Conservation (phyloP, 768 basidiomycete genomes). For the Phlebiopsis flavidoalba region DNA sequence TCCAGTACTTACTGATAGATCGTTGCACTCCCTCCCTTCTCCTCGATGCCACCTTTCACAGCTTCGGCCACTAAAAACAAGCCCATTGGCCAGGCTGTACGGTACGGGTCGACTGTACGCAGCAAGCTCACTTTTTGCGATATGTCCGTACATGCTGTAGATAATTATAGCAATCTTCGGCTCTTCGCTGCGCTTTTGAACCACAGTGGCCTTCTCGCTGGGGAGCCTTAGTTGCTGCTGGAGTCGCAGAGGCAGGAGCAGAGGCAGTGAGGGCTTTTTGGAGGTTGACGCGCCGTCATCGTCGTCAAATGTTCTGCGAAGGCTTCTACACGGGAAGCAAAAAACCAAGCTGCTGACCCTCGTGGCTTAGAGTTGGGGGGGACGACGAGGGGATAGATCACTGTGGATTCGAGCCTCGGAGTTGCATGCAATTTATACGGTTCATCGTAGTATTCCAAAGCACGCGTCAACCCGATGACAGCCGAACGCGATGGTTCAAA, state of each 20-base stretch:
- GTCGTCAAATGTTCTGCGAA: conserved; percentile 4
- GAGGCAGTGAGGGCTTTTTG: not conserved
- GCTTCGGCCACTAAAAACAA: conserved; percentile 52
- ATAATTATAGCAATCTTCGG: conserved; percentile 69
- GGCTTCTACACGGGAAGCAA: conserved; percentile 11
- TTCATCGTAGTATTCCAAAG: no score
- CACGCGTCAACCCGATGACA: no score
- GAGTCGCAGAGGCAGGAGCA: not conserved
- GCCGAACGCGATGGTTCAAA: not conserved
- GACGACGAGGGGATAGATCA: not conserved
- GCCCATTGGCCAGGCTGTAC: no score
- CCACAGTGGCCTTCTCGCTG: not conserved
- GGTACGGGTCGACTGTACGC: no score
- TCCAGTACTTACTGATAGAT: conserved; percentile 39
- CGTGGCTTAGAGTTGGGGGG: not conserved
- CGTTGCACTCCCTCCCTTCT: conserved; percentile 38
- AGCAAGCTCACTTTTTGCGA: conserved; percentile 49
- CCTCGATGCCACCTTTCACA: conserved; percentile 36
- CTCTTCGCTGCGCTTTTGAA: not conserved
- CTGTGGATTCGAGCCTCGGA: not conserved
- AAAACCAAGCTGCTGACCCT: conserved; percentile 9
- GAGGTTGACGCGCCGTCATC: not conserved
- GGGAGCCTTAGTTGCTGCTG: not conserved
- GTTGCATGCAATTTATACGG: not conserved
- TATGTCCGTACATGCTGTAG: conserved; percentile 74